phyloP scores from a whole-genome alignment of 768 basidiomycete genomes.

The Peribolospora baueri region DNA sequence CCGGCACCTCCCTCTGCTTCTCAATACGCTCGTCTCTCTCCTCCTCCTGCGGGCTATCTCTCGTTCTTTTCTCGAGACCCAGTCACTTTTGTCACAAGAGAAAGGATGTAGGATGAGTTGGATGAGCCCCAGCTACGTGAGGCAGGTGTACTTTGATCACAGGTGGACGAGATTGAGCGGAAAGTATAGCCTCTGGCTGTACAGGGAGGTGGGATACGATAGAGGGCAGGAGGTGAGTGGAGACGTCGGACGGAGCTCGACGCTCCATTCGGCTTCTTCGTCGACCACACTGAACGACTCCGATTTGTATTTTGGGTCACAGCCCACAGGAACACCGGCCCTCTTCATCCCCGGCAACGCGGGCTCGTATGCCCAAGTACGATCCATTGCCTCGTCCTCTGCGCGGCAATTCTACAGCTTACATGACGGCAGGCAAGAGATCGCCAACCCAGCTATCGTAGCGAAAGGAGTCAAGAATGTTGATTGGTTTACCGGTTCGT shows the following conservation, averaged over 20 bases:
- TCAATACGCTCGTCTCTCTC: not conserved
- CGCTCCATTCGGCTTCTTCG: not conserved
- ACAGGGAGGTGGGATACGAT: conserved; percentile 75
- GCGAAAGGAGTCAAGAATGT: conserved; percentile 30
- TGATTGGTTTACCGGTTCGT: conserved; percentile 66
- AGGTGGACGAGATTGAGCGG: conserved; percentile 45
- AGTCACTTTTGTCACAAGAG: conserved; percentile 9
- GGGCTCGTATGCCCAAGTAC: conserved; percentile 75
- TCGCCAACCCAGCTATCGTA: conserved; percentile 32
- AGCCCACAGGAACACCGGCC: conserved; percentile 45
- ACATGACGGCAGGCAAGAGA: conserved; percentile 22
- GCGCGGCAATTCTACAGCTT: conserved; percentile 48
- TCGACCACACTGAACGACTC: not conserved
- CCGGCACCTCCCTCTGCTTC: not conserved
- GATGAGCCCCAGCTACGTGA: conserved; percentile 7
- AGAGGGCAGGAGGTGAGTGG: conserved; percentile 27
- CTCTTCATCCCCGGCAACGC: conserved; percentile 95
- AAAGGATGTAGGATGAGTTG: conserved; percentile 19
- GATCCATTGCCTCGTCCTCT: conserved; percentile 83
- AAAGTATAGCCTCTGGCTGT: conserved; percentile 69
- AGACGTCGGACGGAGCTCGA: not conserved
- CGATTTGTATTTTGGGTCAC: not conserved
- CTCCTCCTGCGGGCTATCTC: conserved; percentile 5
- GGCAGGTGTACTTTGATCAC: conserved; percentile 18
- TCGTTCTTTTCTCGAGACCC: conserved; percentile 6